These are phyloP conservation scores for Darksidea phi DNA, from an alignment of 495 filamentous ascomycete species.

Conservation along the genomic window DNA sequence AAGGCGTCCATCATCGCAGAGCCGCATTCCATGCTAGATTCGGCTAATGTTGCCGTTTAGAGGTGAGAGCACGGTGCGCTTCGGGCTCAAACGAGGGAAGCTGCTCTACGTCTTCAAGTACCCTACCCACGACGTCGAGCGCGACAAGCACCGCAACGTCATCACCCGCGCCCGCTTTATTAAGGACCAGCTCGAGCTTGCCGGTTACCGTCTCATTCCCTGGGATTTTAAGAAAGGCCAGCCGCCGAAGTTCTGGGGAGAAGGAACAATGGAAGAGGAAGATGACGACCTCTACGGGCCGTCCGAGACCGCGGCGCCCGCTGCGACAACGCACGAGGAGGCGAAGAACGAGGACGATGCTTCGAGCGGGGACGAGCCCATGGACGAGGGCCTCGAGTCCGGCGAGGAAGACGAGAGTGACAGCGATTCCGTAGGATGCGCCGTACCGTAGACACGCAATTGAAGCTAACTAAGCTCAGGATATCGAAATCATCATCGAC, in stretches of 20 bases:
- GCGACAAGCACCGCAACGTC: slow-evolving; percentile 35
- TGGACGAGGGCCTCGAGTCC: slow-evolving; percentile 55
- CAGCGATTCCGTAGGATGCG: slow-evolving; percentile 45
- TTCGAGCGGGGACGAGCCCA: slow-evolving; percentile 36
- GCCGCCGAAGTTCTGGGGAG: slow-evolving; percentile 29
- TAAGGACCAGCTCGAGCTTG: slow-evolving; percentile 24
- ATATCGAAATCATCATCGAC: slow-evolving; percentile 94
- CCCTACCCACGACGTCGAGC: slow-evolving; percentile 31
- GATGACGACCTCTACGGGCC: slow-evolving; percentile 69
- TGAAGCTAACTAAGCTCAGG: slow-evolving; percentile 50
- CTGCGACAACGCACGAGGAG: slow-evolving; percentile 14
- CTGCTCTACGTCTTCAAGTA: slow-evolving; percentile 31
- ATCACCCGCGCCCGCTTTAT: slow-evolving; percentile 34
- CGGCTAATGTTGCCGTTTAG: slow-evolving; percentile 18
- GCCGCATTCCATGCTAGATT: slow-evolving; percentile 9
- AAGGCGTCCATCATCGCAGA: slow-evolving; percentile 4
- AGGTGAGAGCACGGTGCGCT: slow-evolving; percentile 11
- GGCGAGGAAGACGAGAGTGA: slow-evolving; percentile 76
- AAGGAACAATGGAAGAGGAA: slow-evolving; percentile 61
- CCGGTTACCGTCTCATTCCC: slow-evolving; percentile 27
- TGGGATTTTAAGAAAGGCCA: slow-evolving; percentile 32
- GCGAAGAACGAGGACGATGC: slow-evolving; percentile 28
- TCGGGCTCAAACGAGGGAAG: slow-evolving; percentile 29
- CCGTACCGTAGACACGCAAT: background rate
- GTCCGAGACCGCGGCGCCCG: slow-evolving; percentile 38